These are phyloP conservation scores for Grosmannia huntii DNA, from an alignment of 2,329 filamentous ascomycete species.

Conservation along the genomic window DNA sequence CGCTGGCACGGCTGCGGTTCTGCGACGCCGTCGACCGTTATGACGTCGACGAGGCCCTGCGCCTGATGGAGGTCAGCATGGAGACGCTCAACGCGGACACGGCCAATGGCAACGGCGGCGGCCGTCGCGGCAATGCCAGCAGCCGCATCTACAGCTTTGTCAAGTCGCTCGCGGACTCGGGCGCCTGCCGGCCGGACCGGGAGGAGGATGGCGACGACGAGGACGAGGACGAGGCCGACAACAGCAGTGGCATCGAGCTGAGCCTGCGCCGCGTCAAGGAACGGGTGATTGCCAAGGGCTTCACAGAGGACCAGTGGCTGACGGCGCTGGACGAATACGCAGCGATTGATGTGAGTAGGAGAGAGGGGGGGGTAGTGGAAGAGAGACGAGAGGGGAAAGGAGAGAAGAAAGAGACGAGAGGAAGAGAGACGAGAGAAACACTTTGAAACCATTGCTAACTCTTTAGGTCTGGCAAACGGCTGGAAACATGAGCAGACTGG, in stretches of 20 bases:
- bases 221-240: slow-evolving; percentile 42
- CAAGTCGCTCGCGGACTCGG: slow-evolving; percentile 72
- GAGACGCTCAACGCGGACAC: slow-evolving; percentile 76
- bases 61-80: slow-evolving; percentile 86
- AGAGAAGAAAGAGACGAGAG: too few species aligned
- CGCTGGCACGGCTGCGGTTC: slow-evolving; percentile 84
- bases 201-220: slow-evolving; percentile 44
- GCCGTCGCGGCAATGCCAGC: slow-evolving; percentile 54
- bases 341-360: slow-evolving; percentile 65
- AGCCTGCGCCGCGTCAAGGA: slow-evolving; percentile 83
- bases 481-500: slow-evolving; percentile 54
- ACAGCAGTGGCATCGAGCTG: slow-evolving; percentile 52
- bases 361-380: not conserved
- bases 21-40: slow-evolving; percentile 72
- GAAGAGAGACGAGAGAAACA: too few species aligned
- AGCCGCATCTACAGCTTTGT: slow-evolving; percentile 94
- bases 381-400: not conserved
- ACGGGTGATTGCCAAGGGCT: slow-evolving; percentile 87
- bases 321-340: slow-evolving; percentile 83
- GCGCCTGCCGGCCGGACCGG: slow-evolving; percentile 66
- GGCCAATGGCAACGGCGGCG: slow-evolving; percentile 33
- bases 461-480: slow-evolving; percentile 65
- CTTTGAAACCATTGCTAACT: too few species aligned
- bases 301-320: slow-evolving; percentile 87
- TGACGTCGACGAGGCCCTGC: slow-evolving; percentile 89